phyloP scores from a whole-genome alignment of 306 rosid species.

The barrel medic (Medicago truncatula) region MtrunA17r5.0-ANR NC_053044.1:57885501-57886000 shows the following conservation, averaged over 20 bases:
- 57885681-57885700: neutral
- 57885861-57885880: slow-evolving; percentile 47
- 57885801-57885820: slow-evolving; percentile 12
- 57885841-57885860: slow-evolving; percentile 40
- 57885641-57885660: too few species aligned
- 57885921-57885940: slow-evolving; percentile 97
- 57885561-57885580: slow-evolving; percentile 52
- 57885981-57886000: slow-evolving; percentile 58
- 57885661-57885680: too few species aligned
- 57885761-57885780: slow-evolving; percentile 40
- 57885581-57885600: slow-evolving; percentile 36
- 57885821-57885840: neutral
- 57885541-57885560: slow-evolving; percentile 27
- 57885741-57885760: slow-evolving; percentile 47
- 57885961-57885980: slow-evolving; percentile 97
- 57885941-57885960: slow-evolving; percentile 98
- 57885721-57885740: slow-evolving; percentile 19
- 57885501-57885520: slow-evolving; percentile 16
- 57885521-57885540: neutral
- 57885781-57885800: slow-evolving; percentile 28
- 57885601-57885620: slow-evolving; percentile 29
- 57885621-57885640: too few species aligned
- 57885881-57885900: slow-evolving; percentile 91
- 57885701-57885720: slow-evolving; percentile 47
- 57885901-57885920: slow-evolving; percentile 94